phyloP scores from a whole-genome alignment of 768 basidiomycete genomes.

The Piloderma croceum region DNA sequence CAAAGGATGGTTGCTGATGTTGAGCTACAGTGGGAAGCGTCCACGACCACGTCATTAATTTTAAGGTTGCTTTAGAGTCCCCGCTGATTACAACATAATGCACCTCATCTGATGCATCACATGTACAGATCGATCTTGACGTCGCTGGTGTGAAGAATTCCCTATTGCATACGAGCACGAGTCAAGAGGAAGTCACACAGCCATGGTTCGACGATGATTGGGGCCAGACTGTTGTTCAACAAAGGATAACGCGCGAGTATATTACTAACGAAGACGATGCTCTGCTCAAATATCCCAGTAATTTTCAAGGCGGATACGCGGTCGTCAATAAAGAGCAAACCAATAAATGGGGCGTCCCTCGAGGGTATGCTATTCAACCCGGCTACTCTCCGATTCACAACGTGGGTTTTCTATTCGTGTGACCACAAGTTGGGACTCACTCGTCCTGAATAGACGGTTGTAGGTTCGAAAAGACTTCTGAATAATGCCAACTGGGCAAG shows the following conservation, averaged over 20 bases:
- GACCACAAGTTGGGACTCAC: too few species aligned
- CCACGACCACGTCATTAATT: constrained; percentile 66
- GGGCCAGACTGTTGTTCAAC: constrained; percentile 50
- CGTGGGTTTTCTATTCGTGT: too few species aligned
- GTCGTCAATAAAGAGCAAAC: constrained; percentile 48
- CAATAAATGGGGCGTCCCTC: constrained; percentile 52
- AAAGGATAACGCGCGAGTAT: constrained; percentile 42
- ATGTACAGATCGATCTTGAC: constrained; percentile 67
- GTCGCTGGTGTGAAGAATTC: constrained; percentile 56
- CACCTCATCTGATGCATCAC: too few species aligned
- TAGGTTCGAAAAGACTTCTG: constrained; percentile 53
- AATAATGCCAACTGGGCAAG: constrained; percentile 65
- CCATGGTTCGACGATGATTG: constrained; percentile 59
- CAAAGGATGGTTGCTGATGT: too few species aligned
- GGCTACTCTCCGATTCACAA: constrained; percentile 50
- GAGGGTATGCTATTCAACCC: constrained; percentile 60
- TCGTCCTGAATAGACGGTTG: constrained; percentile 51
- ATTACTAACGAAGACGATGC: constrained; percentile 49
- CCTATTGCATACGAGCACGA: constrained; percentile 44
- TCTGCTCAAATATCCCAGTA: constrained; percentile 44
- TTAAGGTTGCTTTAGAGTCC: too few species aligned
- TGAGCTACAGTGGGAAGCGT: constrained; percentile 50
- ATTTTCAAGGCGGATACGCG: constrained; percentile 53
- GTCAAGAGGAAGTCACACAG: constrained; percentile 42
- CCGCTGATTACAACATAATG: too few species aligned